Conservation (phyloP, 2,329 filamentous ascomycete species). For the Amauroascus verrucosus region DNA sequence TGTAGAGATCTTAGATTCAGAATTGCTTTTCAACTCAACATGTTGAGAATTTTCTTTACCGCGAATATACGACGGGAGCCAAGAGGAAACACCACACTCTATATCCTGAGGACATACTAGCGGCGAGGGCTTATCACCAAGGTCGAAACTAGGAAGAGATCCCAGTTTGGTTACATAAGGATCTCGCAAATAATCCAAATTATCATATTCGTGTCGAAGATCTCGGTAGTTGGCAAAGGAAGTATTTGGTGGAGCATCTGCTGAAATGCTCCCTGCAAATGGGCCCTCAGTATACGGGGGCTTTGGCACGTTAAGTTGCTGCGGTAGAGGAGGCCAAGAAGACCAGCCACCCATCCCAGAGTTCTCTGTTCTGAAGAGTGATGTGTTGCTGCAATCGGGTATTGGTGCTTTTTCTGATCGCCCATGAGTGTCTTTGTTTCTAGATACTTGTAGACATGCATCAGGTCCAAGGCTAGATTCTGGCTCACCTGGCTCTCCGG, state of each 20-base stretch:
- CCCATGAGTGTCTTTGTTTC: not conserved
- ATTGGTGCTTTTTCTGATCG: not conserved
- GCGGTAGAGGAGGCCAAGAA: not conserved
- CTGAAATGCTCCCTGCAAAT: not conserved
- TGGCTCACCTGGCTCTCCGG: not conserved
- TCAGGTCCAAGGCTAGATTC: not conserved
- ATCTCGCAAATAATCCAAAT: not conserved
- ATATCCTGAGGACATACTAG: not conserved
- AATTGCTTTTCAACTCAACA: not conserved
- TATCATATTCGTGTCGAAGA: not conserved
- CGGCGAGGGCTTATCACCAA: not conserved
- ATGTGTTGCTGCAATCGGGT: not conserved
- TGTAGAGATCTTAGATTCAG: not conserved
- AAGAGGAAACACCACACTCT: not conserved
- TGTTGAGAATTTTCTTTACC: not conserved
- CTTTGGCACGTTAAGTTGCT: not conserved
- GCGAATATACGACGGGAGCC: not conserved
- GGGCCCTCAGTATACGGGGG: conserved; percentile 1
- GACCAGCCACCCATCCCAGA: not conserved
- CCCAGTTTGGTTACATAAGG: not conserved
- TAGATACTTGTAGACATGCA: not conserved
- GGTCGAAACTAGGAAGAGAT: not conserved
- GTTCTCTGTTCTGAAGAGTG: not conserved
- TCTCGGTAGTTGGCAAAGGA: not conserved
- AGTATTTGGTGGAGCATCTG: not conserved